Base-by-base conservation (phyloP, 2,329 filamentous ascomycete genomes). In the Fusarium sulawesiense region DNA sequence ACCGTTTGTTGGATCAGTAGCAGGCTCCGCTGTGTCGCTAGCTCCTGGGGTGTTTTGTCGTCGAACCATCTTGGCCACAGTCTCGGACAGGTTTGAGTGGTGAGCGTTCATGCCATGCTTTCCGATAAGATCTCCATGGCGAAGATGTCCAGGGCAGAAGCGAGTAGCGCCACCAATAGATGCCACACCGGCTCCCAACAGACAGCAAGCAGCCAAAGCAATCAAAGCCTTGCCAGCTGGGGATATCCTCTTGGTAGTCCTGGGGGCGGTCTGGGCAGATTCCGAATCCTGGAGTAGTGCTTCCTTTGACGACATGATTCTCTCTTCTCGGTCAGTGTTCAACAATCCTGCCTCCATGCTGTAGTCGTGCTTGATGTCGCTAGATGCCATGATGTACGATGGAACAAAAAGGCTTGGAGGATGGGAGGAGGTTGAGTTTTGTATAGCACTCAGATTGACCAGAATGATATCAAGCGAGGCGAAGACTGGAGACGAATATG, bases 51-150 rank as follows among this genome's bases (percentile, higher is more conserved):
- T 78, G 68, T 89, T 76, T 67, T 81, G 87, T 67, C 91, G 86
- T 79, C 88, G 89, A 40, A 88, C 91, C 60, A 93, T 80, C 60
- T 88, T 86, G 58, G 91, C 84, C 68, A 93, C 82, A 61, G 87
- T 60, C 20, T 74, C 68, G 41, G 73, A 75, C 45, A 74, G 50
- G 58, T 75, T 73, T 61, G 70, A 68, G 51, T 54, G 68, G 63
- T 74, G 70, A 34, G 68, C 56, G 46, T 48, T 71, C 59, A 75
- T 64, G 50, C 63, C 70, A 48, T 74, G 67, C 59, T 75, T 74
- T 46, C 65, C 64, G 27, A 63, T 27, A 14, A 66, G 23, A 23
- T 69, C 64, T n/a, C 60, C 60, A 61, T 76, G 72, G 16, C 71
- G 72, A 8, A 76, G 64, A 48, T 76, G 74, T 18, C 73, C 72